Base-by-base conservation (phyloP, 2,329 filamentous ascomycete genomes). In the Exutisphaerella laricina region DNA sequence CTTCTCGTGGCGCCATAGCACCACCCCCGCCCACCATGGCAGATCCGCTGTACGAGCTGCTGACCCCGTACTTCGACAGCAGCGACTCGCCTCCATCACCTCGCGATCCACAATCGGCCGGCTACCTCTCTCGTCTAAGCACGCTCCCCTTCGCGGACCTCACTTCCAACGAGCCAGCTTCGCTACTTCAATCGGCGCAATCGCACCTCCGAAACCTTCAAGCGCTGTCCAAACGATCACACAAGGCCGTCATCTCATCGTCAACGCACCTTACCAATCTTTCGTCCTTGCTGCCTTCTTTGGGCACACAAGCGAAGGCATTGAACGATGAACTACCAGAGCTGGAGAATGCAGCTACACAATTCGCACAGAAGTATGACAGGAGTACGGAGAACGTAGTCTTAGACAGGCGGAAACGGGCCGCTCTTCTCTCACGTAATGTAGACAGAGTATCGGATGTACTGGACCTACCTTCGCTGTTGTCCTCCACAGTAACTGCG, bases 361-460 rank as follows among this genome's bases (percentile, higher is more conserved):
- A 70, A 33, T 98, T 98, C 67, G 87, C 89, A 5, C 77, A 82
- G 10, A 86, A 82, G 30, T 96, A 95, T 64, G 84, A 83, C 65
- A 85, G 85, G 58, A 79, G 77, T 42, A 75, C 75, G 53, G 75
- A 80, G 37, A 73, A 73, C 46, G 61, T 67, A 7, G 70, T 87
- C 0, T 72, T 96, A 20, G 80, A 82, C 38, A 71, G 82, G 18
- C 79, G 92, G 53, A 86, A 85, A 58, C 82, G 84, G 60, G 85
- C 87, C 0, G 77, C 96, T 59, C 74, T 94, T 16, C 73, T 97
- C 12, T 79, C 87, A 13, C 78, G 86, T 35, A 97, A 96, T 62
- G 83, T 90, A 20, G 90, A 96, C 63, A 80, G 90, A 42, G 74
- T 97, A 3, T 84, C 88, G 21, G 89, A 96, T 62, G 82, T 97